These are phyloP conservation scores for Glonium stellatum DNA, from an alignment of 495 filamentous ascomycete species.

Conservation along the genomic window DNA sequence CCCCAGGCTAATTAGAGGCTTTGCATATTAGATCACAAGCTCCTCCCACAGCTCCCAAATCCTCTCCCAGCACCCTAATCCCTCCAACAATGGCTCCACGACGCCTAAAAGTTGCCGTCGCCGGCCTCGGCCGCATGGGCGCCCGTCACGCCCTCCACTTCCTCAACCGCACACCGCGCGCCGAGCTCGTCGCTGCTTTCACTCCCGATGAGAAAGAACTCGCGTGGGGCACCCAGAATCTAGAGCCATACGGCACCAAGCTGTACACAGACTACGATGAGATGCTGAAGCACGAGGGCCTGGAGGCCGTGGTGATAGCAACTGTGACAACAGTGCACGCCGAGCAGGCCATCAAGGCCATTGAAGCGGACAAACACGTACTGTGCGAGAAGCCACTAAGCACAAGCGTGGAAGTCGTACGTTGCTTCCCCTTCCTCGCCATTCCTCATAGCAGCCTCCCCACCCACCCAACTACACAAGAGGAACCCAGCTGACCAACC, in stretches of 20 bases:
- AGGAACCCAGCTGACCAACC: neutral
- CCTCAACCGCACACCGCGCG: conserved; percentile 36
- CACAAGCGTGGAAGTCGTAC: conserved; percentile 30
- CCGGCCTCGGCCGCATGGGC: conserved; percentile 42
- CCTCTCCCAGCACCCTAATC: neutral
- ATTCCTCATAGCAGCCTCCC: neutral
- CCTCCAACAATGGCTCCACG: conserved; percentile 13
- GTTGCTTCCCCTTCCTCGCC: neutral
- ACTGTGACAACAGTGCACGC: conserved; percentile 40
- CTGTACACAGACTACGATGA: conserved; percentile 38
- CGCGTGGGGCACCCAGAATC: conserved; percentile 33
- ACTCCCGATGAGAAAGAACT: conserved; percentile 32
- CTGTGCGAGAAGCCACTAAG: conserved; percentile 43
- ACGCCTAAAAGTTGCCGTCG: conserved; percentile 36
- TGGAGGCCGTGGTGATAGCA: conserved; percentile 38
- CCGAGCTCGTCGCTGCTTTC: conserved; percentile 37
- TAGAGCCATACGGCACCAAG: conserved; percentile 33
- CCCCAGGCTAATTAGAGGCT: neutral
- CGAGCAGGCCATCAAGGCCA: conserved; percentile 36
- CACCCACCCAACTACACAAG: neutral
- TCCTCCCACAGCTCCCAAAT: neutral
- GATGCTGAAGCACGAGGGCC: conserved; percentile 37
- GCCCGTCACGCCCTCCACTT: conserved; percentile 37
- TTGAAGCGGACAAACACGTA: conserved; percentile 36
- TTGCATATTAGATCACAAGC: neutral